These are phyloP conservation scores for Debaryomyces subglobosus DNA, from an alignment of 1,139 yeast species.

Conservation along the genomic window DNA sequence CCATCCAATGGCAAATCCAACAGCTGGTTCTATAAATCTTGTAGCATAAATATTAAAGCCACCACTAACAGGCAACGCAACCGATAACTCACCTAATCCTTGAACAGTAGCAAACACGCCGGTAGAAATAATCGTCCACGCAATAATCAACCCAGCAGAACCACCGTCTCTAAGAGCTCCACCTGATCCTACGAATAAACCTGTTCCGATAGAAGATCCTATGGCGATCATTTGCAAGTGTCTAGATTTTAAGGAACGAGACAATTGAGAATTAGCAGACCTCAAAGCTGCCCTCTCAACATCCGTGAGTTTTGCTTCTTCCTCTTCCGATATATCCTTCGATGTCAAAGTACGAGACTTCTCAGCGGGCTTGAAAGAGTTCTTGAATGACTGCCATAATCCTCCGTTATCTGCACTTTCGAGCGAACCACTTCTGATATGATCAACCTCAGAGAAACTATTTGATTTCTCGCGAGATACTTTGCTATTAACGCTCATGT, in stretches of 20 bases:
- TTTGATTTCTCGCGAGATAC: neutral
- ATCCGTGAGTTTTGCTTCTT: conserved; percentile 29
- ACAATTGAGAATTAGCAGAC: conserved; percentile 43
- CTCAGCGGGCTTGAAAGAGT: conserved; percentile 41
- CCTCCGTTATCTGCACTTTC: conserved; percentile 12
- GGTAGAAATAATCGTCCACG: conserved; percentile 39
- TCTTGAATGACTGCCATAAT: conserved; percentile 30
- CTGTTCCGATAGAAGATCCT: conserved; percentile 79
- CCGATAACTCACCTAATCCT: conserved; percentile 43
- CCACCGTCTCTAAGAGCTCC: conserved; percentile 56
- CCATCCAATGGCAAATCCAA: conserved; percentile 50
- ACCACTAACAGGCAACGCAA: conserved; percentile 45
- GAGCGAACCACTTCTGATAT: conserved; percentile 12
- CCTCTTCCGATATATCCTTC: conserved; percentile 19
- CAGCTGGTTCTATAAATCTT: conserved; percentile 42
- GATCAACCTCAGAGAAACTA: conserved; percentile 12
- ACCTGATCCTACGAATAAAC: conserved; percentile 38
- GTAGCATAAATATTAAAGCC: conserved; percentile 43
- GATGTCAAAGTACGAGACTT: conserved; percentile 23
- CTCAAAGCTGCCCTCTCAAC: conserved; percentile 39
- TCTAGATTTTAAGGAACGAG: conserved; percentile 36
- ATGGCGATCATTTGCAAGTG: conserved; percentile 69
- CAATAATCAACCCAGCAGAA: conserved; percentile 66
- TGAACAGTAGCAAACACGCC: conserved; percentile 40
- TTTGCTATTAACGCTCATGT: neutral